These are phyloP conservation scores for Suaeda aralocaspica DNA, from an alignment of 148 eudicot species.

Conservation along the genomic window DNA sequence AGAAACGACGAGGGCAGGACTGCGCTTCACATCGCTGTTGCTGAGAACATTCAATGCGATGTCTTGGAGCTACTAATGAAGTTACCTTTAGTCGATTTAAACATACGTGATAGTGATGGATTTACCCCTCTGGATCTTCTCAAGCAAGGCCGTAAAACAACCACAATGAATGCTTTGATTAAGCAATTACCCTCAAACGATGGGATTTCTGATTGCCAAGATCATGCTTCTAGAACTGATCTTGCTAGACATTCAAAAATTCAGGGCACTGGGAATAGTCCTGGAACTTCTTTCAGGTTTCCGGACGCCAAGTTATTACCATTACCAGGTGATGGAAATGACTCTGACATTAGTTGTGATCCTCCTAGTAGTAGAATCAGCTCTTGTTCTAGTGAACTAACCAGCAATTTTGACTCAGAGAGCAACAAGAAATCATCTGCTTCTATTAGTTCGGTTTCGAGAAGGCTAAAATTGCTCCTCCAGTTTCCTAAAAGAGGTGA, in stretches of 20 bases:
- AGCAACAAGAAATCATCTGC: slow-evolving; percentile 25
- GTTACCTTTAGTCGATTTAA: slow-evolving; percentile 39
- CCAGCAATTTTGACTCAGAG: slow-evolving; percentile 28
- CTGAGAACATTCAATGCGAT: slow-evolving; percentile 43
- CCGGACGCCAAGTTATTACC: slow-evolving; percentile 65
- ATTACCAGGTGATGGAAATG: slow-evolving; percentile 28
- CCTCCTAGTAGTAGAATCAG: slow-evolving; percentile 38
- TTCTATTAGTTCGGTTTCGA: slow-evolving; percentile 34
- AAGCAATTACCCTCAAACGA: slow-evolving; percentile 53
- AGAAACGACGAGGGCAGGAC: slow-evolving; percentile 69
- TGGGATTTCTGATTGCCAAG: slow-evolving; percentile 40
- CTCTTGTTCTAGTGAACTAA: slow-evolving; percentile 43
- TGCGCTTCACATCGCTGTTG: slow-evolving; percentile 70
- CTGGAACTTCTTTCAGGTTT: slow-evolving; percentile 74
- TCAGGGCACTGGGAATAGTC: slow-evolving; percentile 67
- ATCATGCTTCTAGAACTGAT: slow-evolving; percentile 30
- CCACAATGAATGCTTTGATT: slow-evolving; percentile 43
- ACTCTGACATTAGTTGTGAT: slow-evolving; percentile 33
- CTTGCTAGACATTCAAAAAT: slow-evolving; percentile 36
- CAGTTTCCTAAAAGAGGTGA: slow-evolving; percentile 41
- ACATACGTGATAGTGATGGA: slow-evolving; percentile 47
- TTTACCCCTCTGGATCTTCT: slow-evolving; percentile 68
- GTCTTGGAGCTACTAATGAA: slow-evolving; percentile 60
- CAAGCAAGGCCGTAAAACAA: slow-evolving; percentile 47
- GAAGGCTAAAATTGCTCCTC: slow-evolving; percentile 44